These are phyloP conservation scores for Hypoxylon sp. DNA, from an alignment of 2,329 filamentous ascomycete genomes.

Conservation along the genomic window DNA sequence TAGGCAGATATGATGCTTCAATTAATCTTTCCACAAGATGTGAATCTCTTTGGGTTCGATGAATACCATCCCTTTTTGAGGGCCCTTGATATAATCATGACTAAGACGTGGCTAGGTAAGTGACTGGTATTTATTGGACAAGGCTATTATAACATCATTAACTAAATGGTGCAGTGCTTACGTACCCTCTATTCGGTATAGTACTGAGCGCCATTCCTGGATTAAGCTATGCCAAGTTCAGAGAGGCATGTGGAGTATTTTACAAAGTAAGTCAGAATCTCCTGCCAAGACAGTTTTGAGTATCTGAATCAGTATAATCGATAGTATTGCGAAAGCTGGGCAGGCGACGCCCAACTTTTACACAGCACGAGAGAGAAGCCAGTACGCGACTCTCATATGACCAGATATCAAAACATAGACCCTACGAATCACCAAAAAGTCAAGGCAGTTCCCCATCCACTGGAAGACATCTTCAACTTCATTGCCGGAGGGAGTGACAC, in stretches of 20 bases:
- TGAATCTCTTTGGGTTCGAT: neutral
- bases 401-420: neutral
- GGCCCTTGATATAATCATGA: slow-evolving; percentile 1
- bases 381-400: neutral
- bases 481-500: neutral
- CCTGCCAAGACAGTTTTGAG: neutral
- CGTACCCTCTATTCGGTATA: neutral
- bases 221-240: neutral
- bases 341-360: neutral
- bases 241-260: neutral
- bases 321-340: neutral
- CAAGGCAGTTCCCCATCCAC: neutral
- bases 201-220: neutral
- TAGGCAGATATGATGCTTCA: neutral
- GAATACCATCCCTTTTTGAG: neutral
- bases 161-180: neutral
- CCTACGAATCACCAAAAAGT: neutral
- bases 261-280: neutral
- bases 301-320: neutral
- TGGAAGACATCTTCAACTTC: slow-evolving; percentile 1
- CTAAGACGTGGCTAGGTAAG: neutral
- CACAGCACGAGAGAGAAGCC: neutral
- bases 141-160: neutral
- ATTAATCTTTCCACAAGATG: neutral
- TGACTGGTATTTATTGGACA: neutral